phyloP scores from a whole-genome alignment of 768 basidiomycete genomes.

The Lactifluus pinguis region DNA sequence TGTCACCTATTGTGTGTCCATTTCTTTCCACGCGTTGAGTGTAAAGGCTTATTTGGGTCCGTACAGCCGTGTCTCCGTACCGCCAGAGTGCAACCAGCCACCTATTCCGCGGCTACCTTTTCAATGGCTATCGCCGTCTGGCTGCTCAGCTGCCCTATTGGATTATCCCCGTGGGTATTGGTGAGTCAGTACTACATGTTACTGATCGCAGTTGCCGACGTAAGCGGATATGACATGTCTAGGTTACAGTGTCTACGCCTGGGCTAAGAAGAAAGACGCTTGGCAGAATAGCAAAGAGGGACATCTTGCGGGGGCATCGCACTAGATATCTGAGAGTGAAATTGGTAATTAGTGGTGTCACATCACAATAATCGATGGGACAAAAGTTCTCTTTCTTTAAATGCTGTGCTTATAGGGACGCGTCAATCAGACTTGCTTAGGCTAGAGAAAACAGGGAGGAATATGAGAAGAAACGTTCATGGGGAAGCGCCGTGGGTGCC shows the following conservation, averaged over 20 bases:
- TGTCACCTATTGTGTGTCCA: constrained; percentile 60
- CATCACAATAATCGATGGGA: background rate
- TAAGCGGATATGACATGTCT: background rate
- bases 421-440: background rate
- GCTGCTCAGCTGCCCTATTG: constrained; percentile 68
- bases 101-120: constrained; percentile 61
- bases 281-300: constrained; percentile 71
- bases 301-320: constrained; percentile 38
- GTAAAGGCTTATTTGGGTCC: too few species aligned
- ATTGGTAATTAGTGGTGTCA: background rate
- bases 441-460: background rate
- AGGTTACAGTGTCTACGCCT: constrained; percentile 74
- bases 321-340: constrained; percentile 6
- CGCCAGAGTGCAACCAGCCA: constrained; percentile 62
- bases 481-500: constrained; percentile 12
- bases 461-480: background rate
- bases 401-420: background rate
- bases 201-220: background rate
- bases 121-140: constrained; percentile 73
- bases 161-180: constrained; percentile 58
- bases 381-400: background rate
- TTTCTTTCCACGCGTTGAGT: background rate
- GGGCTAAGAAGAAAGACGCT: constrained; percentile 56
- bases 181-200: constrained; percentile 36
- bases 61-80: constrained; percentile 67